Percentiles rank a stretch among this genome's conserved stretches.
phyloP scores from a whole-genome alignment of 352 stramenopile genomes.

The Phytophthora europaea region DNA sequence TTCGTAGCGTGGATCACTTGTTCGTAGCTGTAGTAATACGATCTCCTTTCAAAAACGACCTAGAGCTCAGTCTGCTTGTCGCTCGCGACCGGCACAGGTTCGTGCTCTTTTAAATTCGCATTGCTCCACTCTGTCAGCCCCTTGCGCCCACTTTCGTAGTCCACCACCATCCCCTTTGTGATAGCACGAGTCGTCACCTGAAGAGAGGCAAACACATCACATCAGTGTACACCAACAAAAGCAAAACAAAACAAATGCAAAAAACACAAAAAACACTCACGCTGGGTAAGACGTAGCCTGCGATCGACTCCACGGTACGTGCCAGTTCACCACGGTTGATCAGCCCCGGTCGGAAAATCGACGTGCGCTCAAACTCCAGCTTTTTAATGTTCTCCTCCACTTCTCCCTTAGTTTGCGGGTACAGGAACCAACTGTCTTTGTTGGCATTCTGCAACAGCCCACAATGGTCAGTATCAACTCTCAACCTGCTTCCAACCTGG shows the following conservation, averaged over 20 bases:
- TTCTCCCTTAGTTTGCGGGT: slow-evolving; percentile 77
- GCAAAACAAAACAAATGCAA: neutral
- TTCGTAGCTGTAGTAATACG: too few relatives aligned
- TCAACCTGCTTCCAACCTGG: neutral
- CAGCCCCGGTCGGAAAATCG: slow-evolving; percentile 68
- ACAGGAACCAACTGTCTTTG: slow-evolving; percentile 83
- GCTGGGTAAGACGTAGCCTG: slow-evolving; percentile 50
- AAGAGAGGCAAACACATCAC: neutral
- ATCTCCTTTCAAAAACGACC: neutral
- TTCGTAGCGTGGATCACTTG: too few relatives aligned
- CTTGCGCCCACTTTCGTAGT: slow-evolving; percentile 63
- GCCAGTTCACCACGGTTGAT: slow-evolving; percentile 64
- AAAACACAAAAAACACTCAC: slow-evolving; percentile 26
- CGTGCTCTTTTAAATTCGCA: slow-evolving; percentile 50
- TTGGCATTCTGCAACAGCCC: slow-evolving; percentile 46
- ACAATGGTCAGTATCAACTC: neutral
- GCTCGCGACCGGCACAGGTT: neutral
- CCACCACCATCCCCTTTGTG: slow-evolving; percentile 66
- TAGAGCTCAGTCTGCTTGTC: slow-evolving; percentile 32
- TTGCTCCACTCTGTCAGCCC: slow-evolving; percentile 61
- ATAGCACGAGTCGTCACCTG: slow-evolving; percentile 65
- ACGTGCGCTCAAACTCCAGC: slow-evolving; percentile 61
- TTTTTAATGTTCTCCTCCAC: slow-evolving; percentile 66
- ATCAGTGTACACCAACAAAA: neutral
- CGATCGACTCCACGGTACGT: slow-evolving; percentile 62